Evolutionary conservation across 2,329 filamentous ascomycete species (phyloP), one percentile per base, ranked within the genome.

Genomic region (Aureobasidium sp.): DNA sequence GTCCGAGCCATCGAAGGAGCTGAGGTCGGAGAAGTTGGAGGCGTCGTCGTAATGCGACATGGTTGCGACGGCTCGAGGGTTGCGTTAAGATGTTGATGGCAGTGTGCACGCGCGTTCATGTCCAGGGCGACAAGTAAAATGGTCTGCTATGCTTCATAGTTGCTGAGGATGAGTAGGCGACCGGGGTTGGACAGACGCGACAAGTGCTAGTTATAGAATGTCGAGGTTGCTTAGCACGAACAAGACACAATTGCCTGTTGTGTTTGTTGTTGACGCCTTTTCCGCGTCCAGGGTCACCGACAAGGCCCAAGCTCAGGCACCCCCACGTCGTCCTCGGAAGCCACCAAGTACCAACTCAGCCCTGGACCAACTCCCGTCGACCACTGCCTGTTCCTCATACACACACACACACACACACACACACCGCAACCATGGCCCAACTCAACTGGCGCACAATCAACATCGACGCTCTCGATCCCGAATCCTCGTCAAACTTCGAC

Each of bases 401-500:
- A 5, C 27, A 29, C 27, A 29, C 9, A 29, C 27, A 29, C 27
- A 29, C 9, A 29, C 38, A 8, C 19, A 25, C 38, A 54, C 37
- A 21, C 27, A 27, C n/a, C 2, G 13, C 60, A 61, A 66, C 62
- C 63, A 79, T 78, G 77, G 74, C 77, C 43, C 69, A 73, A 59
- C 6, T 83, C 75, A 86, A 86, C 73, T 86, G 83, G 78, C 89
- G 92, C 74, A 96, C 90, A 66, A 94, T 96, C 81, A 90, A 96
- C 81, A 88, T 96, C 74, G 92, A 96, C 74, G 86, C 87, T 67
- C 83, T 95, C 69, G 89, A 94, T 74, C 90, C 92, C 62, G 92
- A 97, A 75, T 94, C 90, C 68, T 84, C 89, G 66, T 78, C 84
- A 75, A 97, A 96, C 83, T 97, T 97, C 78, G 89, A 95, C 76